These are phyloP conservation scores for Ceratobasidium sp. DNA, from an alignment of 1,284 basidiomycete genomes.

Conservation along the genomic window DNA sequence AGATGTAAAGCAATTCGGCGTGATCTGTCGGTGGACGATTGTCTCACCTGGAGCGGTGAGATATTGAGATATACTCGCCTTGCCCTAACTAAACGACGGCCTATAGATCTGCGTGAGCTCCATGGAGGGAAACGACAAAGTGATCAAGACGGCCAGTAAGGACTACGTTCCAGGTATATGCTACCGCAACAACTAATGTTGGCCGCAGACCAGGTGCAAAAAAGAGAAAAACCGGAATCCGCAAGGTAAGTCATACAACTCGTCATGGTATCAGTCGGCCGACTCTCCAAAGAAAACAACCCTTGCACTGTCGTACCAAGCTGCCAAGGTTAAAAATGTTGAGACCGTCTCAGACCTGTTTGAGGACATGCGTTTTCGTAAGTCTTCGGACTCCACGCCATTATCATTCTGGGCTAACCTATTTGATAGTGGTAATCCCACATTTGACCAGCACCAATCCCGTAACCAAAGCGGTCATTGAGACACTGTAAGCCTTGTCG, in stretches of 20 bases:
- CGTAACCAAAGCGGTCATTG: slow-evolving; percentile 75
- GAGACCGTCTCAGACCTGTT: slow-evolving; percentile 76
- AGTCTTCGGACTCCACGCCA: slow-evolving; percentile 54
- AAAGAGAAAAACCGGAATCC: slow-evolving; percentile 70
- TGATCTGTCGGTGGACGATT: slow-evolving; percentile 76
- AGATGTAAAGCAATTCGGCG: slow-evolving; percentile 85
- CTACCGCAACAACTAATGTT: slow-evolving; percentile 24
- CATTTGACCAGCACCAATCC: slow-evolving; percentile 81
- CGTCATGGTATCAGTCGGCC: too few species aligned
- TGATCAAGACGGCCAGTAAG: slow-evolving; percentile 70
- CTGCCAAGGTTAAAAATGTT: slow-evolving; percentile 72
- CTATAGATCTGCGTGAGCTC: slow-evolving; percentile 68
- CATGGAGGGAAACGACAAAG: slow-evolving; percentile 79
- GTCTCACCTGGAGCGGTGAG: slow-evolving; percentile 76
- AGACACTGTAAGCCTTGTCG: slow-evolving; percentile 72
- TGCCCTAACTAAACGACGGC: slow-evolving; percentile 46
- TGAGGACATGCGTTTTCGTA: slow-evolving; percentile 82
- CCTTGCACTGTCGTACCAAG: slow-evolving; percentile 75
- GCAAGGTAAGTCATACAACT: slow-evolving; percentile 64
- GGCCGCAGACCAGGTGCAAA: slow-evolving; percentile 70
- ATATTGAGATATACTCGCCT: background rate
- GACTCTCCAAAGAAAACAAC: slow-evolving; percentile 62
- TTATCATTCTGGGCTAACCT: background rate
- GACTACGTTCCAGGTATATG: slow-evolving; percentile 19
- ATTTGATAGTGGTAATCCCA: slow-evolving; percentile 75